phyloP scores from a whole-genome alignment of 495 filamentous ascomycete species.

The Penicillium lividum region DNA sequence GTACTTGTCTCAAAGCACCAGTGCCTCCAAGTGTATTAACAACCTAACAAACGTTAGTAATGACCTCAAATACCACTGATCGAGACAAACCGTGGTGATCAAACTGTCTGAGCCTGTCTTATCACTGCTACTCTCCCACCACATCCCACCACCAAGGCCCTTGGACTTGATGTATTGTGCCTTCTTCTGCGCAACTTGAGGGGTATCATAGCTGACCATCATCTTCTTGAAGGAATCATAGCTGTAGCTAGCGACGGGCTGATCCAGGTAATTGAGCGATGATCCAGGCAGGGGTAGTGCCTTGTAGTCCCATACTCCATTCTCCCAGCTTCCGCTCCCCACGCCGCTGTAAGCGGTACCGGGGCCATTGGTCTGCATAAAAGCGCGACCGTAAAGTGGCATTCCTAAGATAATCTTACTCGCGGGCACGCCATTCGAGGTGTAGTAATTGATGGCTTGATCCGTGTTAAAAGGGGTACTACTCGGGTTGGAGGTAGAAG shows the following conservation, averaged over 20 bases:
- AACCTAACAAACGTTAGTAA: slow-evolving; percentile 21
- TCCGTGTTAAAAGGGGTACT: slow-evolving; percentile 72
- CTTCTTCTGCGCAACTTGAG: slow-evolving; percentile 60
- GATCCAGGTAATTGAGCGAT: slow-evolving; percentile 14
- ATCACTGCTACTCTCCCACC: slow-evolving; percentile 87
- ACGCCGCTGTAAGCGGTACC: slow-evolving; percentile 67
- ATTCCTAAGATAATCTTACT: slow-evolving; percentile 79
- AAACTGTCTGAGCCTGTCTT: slow-evolving; percentile 57
- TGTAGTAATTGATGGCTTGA: slow-evolving; percentile 64
- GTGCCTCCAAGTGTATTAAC: slow-evolving; percentile 32
- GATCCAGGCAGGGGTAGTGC: slow-evolving; percentile 50
- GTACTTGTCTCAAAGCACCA: slow-evolving; percentile 24
- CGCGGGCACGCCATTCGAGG: slow-evolving; percentile 56
- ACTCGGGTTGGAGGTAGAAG: slow-evolving; percentile 47
- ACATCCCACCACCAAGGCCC: slow-evolving; percentile 80
- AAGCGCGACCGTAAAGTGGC: slow-evolving; percentile 84
- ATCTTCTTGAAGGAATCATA: slow-evolving; percentile 59
- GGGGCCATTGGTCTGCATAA: slow-evolving; percentile 67
- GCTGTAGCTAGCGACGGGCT: slow-evolving; percentile 60
- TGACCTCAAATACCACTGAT: neutral
- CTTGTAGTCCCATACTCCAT: slow-evolving; percentile 79
- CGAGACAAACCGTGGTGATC: slow-evolving; percentile 54
- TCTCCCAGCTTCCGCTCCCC: slow-evolving; percentile 69
- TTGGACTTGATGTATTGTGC: slow-evolving; percentile 61
- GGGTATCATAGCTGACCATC: slow-evolving; percentile 78